These are phyloP conservation scores for Ceratocystis papillata DNA, from an alignment of 2,329 filamentous ascomycete species.

Conservation along the genomic window DNA sequence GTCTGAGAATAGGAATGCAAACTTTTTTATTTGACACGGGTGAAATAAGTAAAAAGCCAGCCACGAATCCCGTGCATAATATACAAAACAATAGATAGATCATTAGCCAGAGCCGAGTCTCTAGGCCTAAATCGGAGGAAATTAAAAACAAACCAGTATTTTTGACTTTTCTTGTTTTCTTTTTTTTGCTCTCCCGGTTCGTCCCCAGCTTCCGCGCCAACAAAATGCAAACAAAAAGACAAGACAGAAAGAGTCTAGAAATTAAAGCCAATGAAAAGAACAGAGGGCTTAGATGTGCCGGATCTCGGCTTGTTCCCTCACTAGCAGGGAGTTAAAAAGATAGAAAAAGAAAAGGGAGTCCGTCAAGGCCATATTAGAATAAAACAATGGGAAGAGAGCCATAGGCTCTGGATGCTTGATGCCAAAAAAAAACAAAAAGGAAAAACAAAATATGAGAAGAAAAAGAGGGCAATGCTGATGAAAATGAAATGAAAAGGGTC, in stretches of 20 bases:
- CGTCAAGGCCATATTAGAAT: not conserved
- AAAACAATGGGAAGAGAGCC: not conserved
- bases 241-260: not conserved
- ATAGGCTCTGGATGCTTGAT: not conserved
- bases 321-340: not conserved
- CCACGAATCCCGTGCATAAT: not conserved
- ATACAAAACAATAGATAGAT: not conserved
- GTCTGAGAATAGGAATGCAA: not conserved
- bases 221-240: not conserved
- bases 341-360: conserved; percentile 2
- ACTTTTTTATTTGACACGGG: not conserved
- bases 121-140: too few relatives aligned
- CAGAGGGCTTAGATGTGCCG: not conserved
- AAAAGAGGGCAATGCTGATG: not conserved
- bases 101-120: too few relatives aligned
- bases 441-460: not conserved
- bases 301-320: too few relatives aligned
- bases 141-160: not conserved
- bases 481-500: not conserved
- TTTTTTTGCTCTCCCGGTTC: not conserved
- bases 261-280: not conserved
- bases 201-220: not conserved
- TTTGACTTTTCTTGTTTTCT: not conserved
- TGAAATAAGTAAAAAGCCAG: not conserved
- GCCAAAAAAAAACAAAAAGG: not conserved